These are phyloP conservation scores for Xylariaceae sp. DNA, from an alignment of 2,329 filamentous ascomycete species.

Conservation along the genomic window DNA sequence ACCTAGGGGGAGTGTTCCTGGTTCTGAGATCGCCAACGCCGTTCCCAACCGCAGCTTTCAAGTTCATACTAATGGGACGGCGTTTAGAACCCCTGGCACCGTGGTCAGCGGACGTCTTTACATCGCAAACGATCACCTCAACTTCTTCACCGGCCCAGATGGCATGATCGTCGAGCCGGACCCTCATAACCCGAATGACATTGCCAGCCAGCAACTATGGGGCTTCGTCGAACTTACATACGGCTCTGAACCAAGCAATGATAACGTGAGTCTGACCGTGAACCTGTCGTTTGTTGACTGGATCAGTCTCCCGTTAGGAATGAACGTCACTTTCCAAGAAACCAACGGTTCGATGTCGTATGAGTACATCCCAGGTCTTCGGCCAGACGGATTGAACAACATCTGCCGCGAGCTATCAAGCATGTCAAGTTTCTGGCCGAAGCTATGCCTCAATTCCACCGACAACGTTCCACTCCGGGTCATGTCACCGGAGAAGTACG, in stretches of 20 bases:
- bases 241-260: slow-evolving; percentile 21
- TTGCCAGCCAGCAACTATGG: slow-evolving; percentile 10
- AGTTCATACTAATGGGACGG: not conserved
- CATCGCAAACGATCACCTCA: slow-evolving; percentile 9
- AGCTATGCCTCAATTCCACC: slow-evolving; percentile 34
- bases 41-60: slow-evolving; percentile 4
- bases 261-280: slow-evolving; percentile 34
- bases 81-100: slow-evolving; percentile 14
- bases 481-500: slow-evolving; percentile 39
- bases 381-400: slow-evolving; percentile 29
- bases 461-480: slow-evolving; percentile 37
- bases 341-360: slow-evolving; percentile 28
- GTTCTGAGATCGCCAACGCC: not conserved
- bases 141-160: slow-evolving; percentile 6
- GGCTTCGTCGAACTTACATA: slow-evolving; percentile 17
- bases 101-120: slow-evolving; percentile 17
- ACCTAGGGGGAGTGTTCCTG: not conserved
- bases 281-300: slow-evolving; percentile 48
- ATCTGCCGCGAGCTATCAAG: slow-evolving; percentile 36
- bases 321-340: slow-evolving; percentile 35
- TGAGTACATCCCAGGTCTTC: slow-evolving; percentile 34
- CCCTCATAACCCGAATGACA: slow-evolving; percentile 13
- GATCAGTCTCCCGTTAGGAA: slow-evolving; percentile 44
- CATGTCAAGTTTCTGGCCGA: slow-evolving; percentile 36
- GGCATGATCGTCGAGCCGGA: slow-evolving; percentile 12